Evolutionary conservation across 495 filamentous ascomycete species (phyloP), one percentile per base, ranked within the genome.

Genomic region (Penicillium mononematosum): DNA sequence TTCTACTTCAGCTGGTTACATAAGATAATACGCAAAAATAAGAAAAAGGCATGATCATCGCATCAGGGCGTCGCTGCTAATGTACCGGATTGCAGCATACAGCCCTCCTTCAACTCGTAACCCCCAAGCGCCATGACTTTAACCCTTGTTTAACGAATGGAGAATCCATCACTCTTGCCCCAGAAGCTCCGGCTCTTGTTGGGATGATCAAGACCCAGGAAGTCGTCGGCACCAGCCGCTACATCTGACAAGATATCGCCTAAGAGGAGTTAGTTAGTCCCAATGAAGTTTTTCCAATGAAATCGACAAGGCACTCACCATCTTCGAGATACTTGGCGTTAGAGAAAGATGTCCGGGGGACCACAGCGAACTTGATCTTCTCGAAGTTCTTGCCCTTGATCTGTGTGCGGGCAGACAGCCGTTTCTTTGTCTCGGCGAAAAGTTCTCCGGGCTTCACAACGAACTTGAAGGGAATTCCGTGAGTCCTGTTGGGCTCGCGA

Each of bases 331-430:
- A 96, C 53, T 83, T 78, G 5, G 92, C 88, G 63, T 82, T 88
- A 19, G 88, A 83, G 71, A 87, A 95, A 25, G 80, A 71, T 25
- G 79, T 70, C 52, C 88, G 82, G 58, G 84, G 83, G 7, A 97
- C 80, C 44, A 96, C 74, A 5, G 91, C 90, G 77, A 99, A 97
- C 73, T 92, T 96, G 70, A 98, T 92, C 79, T 97, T 99, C 72
- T 99, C 94, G 60, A 98, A 94, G 54, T 90, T 90, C 78, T 98
- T 98, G 60, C 94, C 94, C 75, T 96, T 98, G 70, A 99, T 85
- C 12, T 92, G 92, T 3, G 89, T 96, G 47, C 94, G 83, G 67
- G 89, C 90, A 62, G 91, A 90, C 3, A 99, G 78, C 22, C 94
- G 85, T 64, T 92, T 86, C 75, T 92, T 96, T 49, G 94, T 97